Conservation (phyloP, 176 grass and related monocot species). For the Carex cristatella region DNA sequence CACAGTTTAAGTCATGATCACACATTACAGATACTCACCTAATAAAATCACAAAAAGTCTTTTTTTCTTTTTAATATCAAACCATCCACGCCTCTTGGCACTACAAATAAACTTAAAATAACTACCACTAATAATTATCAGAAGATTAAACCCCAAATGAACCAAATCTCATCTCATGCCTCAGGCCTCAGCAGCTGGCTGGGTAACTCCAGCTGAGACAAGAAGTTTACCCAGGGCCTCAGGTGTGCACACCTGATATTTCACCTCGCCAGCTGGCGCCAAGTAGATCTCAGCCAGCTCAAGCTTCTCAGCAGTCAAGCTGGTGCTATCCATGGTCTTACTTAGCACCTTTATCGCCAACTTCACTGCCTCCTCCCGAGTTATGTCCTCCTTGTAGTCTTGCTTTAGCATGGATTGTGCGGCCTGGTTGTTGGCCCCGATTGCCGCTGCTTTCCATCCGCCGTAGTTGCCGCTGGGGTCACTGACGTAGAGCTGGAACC, state of each 20-base stretch:
- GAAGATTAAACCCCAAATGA: not conserved
- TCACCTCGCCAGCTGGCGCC: slow-evolving; percentile 54
- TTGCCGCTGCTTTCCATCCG: slow-evolving; percentile 88
- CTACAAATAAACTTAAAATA: not conserved
- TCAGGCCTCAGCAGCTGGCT: slow-evolving; percentile 28
- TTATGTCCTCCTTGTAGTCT: slow-evolving; percentile 80
- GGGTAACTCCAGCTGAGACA: slow-evolving; percentile 53
- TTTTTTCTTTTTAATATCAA: not conserved
- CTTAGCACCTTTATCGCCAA: slow-evolving; percentile 80
- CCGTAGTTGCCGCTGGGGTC: slow-evolving; percentile 82
- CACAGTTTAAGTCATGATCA: not conserved
- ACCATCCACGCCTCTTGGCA: not conserved
- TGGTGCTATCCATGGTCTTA: slow-evolving; percentile 95
- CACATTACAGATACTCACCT: not conserved
- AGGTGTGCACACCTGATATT: slow-evolving; percentile 76
- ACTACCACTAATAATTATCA: slow-evolving; percentile 4
- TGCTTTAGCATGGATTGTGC: slow-evolving; percentile 95
- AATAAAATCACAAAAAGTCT: not conserved
- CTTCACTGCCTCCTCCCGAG: slow-evolving; percentile 70
- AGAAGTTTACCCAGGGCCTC: slow-evolving; percentile 56
- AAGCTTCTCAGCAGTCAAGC: slow-evolving; percentile 69
- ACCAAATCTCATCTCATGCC: not conserved
- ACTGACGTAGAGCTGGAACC: slow-evolving; percentile 92
- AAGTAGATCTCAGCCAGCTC: slow-evolving; percentile 85
- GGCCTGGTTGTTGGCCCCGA: slow-evolving; percentile 87